A percentile compares a stretch with the other conserved stretches of the same genome.
Evolutionary conservation across 306 rosid species (phyloP).

Genomic region (Calophaca sinica): DNA sequence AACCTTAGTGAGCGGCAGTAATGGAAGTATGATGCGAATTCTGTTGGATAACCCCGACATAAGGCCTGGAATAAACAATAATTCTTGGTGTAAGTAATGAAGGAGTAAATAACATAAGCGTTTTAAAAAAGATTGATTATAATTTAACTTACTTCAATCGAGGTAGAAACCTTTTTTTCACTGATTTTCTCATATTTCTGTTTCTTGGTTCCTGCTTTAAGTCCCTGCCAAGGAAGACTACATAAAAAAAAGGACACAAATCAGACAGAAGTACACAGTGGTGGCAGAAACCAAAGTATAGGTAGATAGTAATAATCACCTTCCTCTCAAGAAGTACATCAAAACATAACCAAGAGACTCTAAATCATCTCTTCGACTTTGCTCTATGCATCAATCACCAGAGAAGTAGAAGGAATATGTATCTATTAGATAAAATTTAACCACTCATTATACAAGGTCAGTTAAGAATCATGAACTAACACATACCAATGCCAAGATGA

Average conservation of each 20-base stretch:
- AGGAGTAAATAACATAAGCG: conserved; percentile 21
- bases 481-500: conserved; percentile 91
- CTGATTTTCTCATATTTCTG: conserved; percentile 93
- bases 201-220: conserved; percentile 96
- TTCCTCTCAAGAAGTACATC: conserved; percentile 92
- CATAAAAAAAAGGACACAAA: conserved; percentile 36
- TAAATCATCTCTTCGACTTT: conserved; percentile 97
- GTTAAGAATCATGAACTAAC: conserved; percentile 15
- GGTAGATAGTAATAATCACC: conserved; percentile 64
- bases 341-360: conserved; percentile 98
- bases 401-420: conserved; percentile 42
- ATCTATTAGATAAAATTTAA: conserved; percentile 42
- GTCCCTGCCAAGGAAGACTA: conserved; percentile 99
- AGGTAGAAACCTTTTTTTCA: conserved; percentile 92
- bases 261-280: conserved; percentile 44
- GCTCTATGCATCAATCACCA: conserved; percentile 67
- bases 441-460: conserved; percentile 29
- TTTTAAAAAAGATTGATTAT: conserved; percentile 1
- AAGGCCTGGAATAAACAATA: conserved; percentile 71
- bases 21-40: conserved; percentile 96
- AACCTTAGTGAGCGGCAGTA: conserved; percentile 94
- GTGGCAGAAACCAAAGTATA: conserved; percentile 32
- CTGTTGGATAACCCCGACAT: conserved; percentile 96
- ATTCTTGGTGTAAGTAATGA: conserved; percentile 36
- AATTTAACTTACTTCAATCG: conserved; percentile 74